Evolutionary conservation across 1,139 yeast species (phyloP).

Genomic region (Hemisphaericaspora xylanilytica): DNA sequence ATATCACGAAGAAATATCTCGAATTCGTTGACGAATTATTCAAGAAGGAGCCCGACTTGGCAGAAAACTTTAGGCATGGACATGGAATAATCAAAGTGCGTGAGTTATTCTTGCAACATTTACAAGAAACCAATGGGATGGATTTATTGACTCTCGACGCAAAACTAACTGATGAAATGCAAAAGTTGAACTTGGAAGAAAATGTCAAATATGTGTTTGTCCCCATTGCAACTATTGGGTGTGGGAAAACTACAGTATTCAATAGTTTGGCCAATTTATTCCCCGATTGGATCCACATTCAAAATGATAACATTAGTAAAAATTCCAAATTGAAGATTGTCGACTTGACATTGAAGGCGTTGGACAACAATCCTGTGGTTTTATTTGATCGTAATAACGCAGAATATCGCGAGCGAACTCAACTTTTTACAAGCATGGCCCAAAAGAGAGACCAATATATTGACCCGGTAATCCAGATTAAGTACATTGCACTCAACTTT

Average conservation of each 20-base stretch:
- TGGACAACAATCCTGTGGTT: slow-evolving; percentile 45
- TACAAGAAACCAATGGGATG: slow-evolving; percentile 33
- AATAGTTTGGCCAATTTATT: slow-evolving; percentile 55
- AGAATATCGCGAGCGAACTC: slow-evolving; percentile 63
- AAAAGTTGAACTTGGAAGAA: slow-evolving; percentile 11
- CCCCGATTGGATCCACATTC: slow-evolving; percentile 73
- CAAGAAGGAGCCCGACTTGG: slow-evolving; percentile 40
- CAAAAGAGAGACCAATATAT: slow-evolving; percentile 35
- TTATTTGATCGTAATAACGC: slow-evolving; percentile 85
- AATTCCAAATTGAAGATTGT: slow-evolving; percentile 54
- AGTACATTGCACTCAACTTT: slow-evolving; percentile 71
- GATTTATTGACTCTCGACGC: slow-evolving; percentile 26
- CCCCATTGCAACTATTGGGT: slow-evolving; percentile 89
- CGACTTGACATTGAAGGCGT: slow-evolving; percentile 43
- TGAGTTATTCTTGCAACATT: slow-evolving; percentile 53
- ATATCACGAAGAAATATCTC: slow-evolving; percentile 64
- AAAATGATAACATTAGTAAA: slow-evolving; percentile 71
- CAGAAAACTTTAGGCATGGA: slow-evolving; percentile 49
- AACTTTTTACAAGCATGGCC: slow-evolving; percentile 56
- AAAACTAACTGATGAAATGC: slow-evolving; percentile 16
- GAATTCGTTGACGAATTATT: slow-evolving; percentile 61
- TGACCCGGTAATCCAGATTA: slow-evolving; percentile 30
- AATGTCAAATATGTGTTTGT: slow-evolving; percentile 56
- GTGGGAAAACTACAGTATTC: slow-evolving; percentile 90
- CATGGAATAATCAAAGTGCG: slow-evolving; percentile 77